Percentiles rank a stretch among this genome's conserved stretches.
Conservation (phyloP, 148 eudicot genomes). For the Dysphania ambrosioides region DNA sequence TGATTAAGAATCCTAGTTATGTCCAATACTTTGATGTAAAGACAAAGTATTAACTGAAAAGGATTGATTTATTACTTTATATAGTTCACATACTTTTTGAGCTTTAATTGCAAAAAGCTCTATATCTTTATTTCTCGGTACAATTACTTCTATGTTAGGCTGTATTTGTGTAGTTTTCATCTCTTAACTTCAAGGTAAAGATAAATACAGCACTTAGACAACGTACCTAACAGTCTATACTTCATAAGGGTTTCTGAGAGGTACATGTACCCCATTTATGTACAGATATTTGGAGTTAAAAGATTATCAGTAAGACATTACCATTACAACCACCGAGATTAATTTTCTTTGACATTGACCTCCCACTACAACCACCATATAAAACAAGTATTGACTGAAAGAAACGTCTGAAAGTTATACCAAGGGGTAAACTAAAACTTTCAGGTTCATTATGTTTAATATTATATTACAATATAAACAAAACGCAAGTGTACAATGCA, state of each 20-base stretch:
- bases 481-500: too few species aligned
- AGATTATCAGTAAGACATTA: slow-evolving; percentile 3
- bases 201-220: slow-evolving; percentile 24
- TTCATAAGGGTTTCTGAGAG: slow-evolving; percentile 10
- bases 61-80: slow-evolving; percentile 6
- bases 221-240: slow-evolving; percentile 22
- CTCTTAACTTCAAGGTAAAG: slow-evolving; percentile 28
- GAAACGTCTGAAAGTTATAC: too few species aligned
- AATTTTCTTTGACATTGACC: too few species aligned
- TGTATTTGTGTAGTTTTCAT: slow-evolving; percentile 30
- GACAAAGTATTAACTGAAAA: slow-evolving; percentile 33
- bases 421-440: too few species aligned
- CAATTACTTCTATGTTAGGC: slow-evolving; percentile 19
- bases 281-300: neutral
- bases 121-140: neutral
- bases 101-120: neutral
- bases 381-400: too few species aligned
- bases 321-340: neutral
- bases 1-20: neutral
- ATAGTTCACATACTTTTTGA: too few species aligned
- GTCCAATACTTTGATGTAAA: slow-evolving; percentile 27
- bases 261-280: neutral
- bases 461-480: too few species aligned
- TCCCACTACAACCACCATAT: too few species aligned
- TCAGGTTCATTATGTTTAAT: too few species aligned